Percentiles rank a stretch among this genome's conserved stretches.
These are phyloP conservation scores for Ogataea angusta DNA, from an alignment of 805 yeast species.

Conservation along the genomic window DNA sequence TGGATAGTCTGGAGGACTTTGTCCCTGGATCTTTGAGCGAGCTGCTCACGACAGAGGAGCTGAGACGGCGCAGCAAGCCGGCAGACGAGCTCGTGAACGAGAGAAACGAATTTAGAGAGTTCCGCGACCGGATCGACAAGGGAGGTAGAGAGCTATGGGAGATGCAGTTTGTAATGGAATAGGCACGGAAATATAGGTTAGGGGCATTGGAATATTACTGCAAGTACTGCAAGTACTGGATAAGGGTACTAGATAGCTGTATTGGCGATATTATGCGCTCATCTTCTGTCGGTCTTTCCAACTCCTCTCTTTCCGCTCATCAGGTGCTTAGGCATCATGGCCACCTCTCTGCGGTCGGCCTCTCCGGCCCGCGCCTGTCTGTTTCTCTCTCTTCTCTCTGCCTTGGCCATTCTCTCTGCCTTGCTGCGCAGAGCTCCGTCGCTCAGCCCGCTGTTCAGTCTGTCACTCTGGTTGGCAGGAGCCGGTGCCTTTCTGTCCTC, in stretches of 20 bases:
- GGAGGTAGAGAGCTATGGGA: conserved; percentile 26
- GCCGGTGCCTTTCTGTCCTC: conserved; percentile 32
- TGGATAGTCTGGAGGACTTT: conserved; percentile 54
- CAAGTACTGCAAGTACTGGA: not conserved
- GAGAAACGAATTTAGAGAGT: conserved; percentile 1
- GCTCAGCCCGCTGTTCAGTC: conserved; percentile 81
- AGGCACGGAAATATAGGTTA: not conserved
- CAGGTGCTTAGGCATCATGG: conserved; percentile 87
- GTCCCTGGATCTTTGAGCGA: conserved; percentile 83
- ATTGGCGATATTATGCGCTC: conserved; percentile 13
- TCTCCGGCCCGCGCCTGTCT: conserved; percentile 92
- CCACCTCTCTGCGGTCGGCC: conserved; percentile 87
- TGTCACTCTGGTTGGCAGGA: conserved; percentile 64
- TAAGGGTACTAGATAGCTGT: not conserved
- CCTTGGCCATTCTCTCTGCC: conserved; percentile 82
- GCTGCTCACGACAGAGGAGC: conserved; percentile 76
- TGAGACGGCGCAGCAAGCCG: conserved; percentile 55
- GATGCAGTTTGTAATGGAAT: conserved; percentile 38
- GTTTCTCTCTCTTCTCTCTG: conserved; percentile 92
- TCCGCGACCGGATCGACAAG: not conserved
- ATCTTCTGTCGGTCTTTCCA: conserved; percentile 90
- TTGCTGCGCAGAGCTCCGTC: conserved; percentile 78
- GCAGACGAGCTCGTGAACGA: conserved; percentile 6
- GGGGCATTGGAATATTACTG: not conserved
- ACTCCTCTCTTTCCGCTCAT: conserved; percentile 95